phyloP scores from a whole-genome alignment of 2,329 filamentous ascomycete genomes.

The Thielaviopsis euricoi region DNA sequence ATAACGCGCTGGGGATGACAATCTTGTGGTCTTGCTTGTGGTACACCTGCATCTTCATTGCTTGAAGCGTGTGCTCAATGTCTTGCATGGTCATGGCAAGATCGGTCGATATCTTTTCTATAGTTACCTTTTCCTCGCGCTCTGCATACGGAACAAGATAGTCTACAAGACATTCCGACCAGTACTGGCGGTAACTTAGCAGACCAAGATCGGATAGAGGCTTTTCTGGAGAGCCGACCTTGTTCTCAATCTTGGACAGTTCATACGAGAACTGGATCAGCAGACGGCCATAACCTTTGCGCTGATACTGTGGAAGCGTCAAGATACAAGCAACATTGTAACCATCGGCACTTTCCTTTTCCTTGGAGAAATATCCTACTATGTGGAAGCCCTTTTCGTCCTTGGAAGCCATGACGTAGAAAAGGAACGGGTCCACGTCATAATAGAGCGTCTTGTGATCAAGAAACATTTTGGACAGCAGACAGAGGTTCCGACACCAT shows the following conservation, averaged over 20 bases:
- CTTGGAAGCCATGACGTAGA: slow-evolving; percentile 91
- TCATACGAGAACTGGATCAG: slow-evolving; percentile 97
- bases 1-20: slow-evolving; percentile 69
- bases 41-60: slow-evolving; percentile 87
- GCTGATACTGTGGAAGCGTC: slow-evolving; percentile 88
- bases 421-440: slow-evolving; percentile 96
- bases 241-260: slow-evolving; percentile 84
- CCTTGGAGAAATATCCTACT: slow-evolving; percentile 98
- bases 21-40: slow-evolving; percentile 95
- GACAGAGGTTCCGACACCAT: slow-evolving; percentile 90
- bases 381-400: slow-evolving; percentile 85
- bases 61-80: slow-evolving; percentile 86
- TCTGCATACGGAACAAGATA: slow-evolving; percentile 60
- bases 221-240: slow-evolving; percentile 91
- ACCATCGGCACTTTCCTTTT: slow-evolving; percentile 90
- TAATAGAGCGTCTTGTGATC: slow-evolving; percentile 98
- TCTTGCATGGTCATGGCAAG: slow-evolving; percentile 96
- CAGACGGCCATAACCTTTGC: slow-evolving; percentile 81
- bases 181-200: slow-evolving; percentile 89
- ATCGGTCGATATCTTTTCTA: slow-evolving; percentile 63
- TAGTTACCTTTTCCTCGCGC: slow-evolving; percentile 55
- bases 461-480: slow-evolving; percentile 89
- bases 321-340: slow-evolving; percentile 98
- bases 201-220: slow-evolving; percentile 86
- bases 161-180: slow-evolving; percentile 89